These are phyloP conservation scores for Clavispora santaluciae DNA, from an alignment of 805 yeast species.

Conservation along the genomic window DNA sequence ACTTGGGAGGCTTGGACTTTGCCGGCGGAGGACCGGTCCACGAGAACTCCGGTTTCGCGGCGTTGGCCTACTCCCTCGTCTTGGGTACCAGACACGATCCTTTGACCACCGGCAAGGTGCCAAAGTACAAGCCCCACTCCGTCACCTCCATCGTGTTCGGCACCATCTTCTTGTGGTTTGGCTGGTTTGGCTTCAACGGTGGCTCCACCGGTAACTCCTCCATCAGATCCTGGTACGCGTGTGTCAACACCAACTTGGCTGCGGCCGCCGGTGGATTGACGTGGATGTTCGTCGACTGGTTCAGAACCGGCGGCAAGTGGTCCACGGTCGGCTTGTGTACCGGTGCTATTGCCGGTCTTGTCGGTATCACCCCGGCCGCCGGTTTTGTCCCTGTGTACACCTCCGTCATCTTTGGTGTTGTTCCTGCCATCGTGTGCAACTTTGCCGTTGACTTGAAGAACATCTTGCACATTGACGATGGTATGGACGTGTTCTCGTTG, in stretches of 20 bases:
- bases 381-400: constrained; percentile 89
- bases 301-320: constrained; percentile 84
- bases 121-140: constrained; percentile 91
- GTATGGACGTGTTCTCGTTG: constrained; percentile 88
- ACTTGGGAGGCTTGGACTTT: constrained; percentile 84
- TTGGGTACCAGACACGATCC: constrained; percentile 92
- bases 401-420: constrained; percentile 14
- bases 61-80: constrained; percentile 85
- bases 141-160: constrained; percentile 89
- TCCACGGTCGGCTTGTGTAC: constrained; percentile 91
- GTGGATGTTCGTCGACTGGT: constrained; percentile 89
- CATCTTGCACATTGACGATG: constrained; percentile 77
- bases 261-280: constrained; percentile 91
- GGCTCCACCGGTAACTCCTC: constrained; percentile 94
- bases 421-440: constrained; percentile 56
- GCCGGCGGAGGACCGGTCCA: constrained; percentile 99
- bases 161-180: constrained; percentile 93
- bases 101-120: constrained; percentile 60
- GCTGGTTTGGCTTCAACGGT: constrained; percentile 99
- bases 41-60: constrained; percentile 90
- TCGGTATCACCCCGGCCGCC: constrained; percentile 95
- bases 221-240: constrained; percentile 91
- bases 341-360: constrained; percentile 91
- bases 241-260: constrained; percentile 88
- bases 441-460: constrained; percentile 78